phyloP scores from a whole-genome alignment of 2,329 filamentous ascomycete species.

The Talaromyces sp. region DNA sequence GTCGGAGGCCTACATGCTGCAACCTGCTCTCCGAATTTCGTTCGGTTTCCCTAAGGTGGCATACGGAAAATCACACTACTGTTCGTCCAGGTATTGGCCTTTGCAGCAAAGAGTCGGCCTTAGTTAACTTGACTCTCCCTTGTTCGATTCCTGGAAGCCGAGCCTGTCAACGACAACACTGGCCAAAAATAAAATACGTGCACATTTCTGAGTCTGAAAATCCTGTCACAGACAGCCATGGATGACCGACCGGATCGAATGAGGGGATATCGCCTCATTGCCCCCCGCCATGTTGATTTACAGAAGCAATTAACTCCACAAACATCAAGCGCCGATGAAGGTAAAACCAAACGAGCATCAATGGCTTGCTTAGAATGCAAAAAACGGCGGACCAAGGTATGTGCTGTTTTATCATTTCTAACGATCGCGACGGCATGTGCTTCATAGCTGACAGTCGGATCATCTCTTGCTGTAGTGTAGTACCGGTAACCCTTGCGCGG shows the following conservation, averaged over 20 bases:
- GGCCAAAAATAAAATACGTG: neutral
- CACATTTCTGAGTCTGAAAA: neutral
- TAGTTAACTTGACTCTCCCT: neutral
- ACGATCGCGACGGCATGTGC: neutral
- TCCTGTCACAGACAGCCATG: slow-evolving; percentile 7
- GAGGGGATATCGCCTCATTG: slow-evolving; percentile 13
- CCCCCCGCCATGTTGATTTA: slow-evolving; percentile 12
- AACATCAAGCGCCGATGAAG: slow-evolving; percentile 27
- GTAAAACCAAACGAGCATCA: slow-evolving; percentile 34
- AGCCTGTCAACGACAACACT: neutral
- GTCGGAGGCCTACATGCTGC: slow-evolving; percentile 4
- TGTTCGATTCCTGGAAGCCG: neutral
- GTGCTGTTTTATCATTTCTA: neutral
- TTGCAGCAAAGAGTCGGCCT: neutral
- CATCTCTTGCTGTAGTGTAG: slow-evolving; percentile 27
- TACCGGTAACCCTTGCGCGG: slow-evolving; percentile 30
- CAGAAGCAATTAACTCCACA: neutral
- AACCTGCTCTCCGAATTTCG: neutral
- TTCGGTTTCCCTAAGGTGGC: neutral
- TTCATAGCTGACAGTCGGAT: neutral
- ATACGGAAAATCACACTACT: neutral
- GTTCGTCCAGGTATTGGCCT: neutral
- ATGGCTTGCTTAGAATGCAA: slow-evolving; percentile 39
- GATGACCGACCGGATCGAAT: slow-evolving; percentile 8
- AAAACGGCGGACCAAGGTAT: slow-evolving; percentile 38